Evolutionary conservation across 345 rosid species (phyloP), one percentile per base, ranked within the genome.

Genomic region (Hypericum androsaemum): DNA sequence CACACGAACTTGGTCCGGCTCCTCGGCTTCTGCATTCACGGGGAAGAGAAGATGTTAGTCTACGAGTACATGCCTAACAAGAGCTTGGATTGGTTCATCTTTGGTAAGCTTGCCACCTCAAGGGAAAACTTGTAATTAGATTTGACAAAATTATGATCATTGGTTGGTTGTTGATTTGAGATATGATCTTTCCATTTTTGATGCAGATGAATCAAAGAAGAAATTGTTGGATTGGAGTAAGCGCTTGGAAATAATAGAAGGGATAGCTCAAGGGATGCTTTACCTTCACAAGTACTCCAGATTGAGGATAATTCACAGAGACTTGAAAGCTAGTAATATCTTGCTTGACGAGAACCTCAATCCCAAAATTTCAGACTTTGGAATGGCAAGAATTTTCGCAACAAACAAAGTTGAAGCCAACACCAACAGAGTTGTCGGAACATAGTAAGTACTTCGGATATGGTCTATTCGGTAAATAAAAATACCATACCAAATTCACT

Each of bases 351-450:
- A 14, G 8, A 14, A 46, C 9, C 22, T 46, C 17, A 46, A 14
- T 10, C 50, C 50, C 0, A 46, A 46, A 2, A 46, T 46, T 3
- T 46, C 50, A 7, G 32, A 46, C 22, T 46, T 46, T 14, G 50
- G 50, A 14, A 46, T 46, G 50, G 50, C 50, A 2, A 17, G 50
- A 8, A 46, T 46, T 46, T 46, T 46, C 22, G 22, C 9, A 5
- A 46, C 50, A n/a, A 46, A 46, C 22, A 32, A 1, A 0, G 3
- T 46, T 9, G 50, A 46, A 14, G 50, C 50, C 9, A 46, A 46
- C 50, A 46, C 50, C 15, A 46, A 46, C 22, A 46, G 50, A 16
- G 50, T 46, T 46, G 50, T 46, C 5, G 50, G 50, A 17, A 46
- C 50, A 46, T 46, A 46, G 50, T 46, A 46, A 46, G 50, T 46